These are phyloP conservation scores for Suhomyces emberorum DNA, from an alignment of 805 yeast species.

Conservation along the genomic window DNA sequence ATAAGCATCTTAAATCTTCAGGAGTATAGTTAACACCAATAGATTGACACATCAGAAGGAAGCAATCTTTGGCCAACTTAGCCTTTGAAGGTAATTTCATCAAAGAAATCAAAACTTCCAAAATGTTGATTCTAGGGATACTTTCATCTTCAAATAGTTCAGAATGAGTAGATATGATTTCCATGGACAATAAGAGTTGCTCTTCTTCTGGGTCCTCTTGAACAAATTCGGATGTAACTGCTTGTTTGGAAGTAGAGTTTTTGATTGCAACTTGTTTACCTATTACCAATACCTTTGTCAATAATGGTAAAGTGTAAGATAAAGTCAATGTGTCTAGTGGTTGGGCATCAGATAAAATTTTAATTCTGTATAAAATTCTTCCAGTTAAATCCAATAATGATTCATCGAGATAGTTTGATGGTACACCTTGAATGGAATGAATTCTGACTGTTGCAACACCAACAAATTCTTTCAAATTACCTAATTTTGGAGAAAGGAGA, in stretches of 20 bases:
- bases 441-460: slow-evolving; percentile 73
- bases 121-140: slow-evolving; percentile 66
- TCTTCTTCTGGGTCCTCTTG: slow-evolving; percentile 91
- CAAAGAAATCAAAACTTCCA: slow-evolving; percentile 60
- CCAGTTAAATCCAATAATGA: slow-evolving; percentile 54
- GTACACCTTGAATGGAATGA: slow-evolving; percentile 43
- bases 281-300: slow-evolving; percentile 61
- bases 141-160: slow-evolving; percentile 63
- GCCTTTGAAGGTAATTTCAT: slow-evolving; percentile 75
- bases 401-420: slow-evolving; percentile 47
- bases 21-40: slow-evolving; percentile 59
- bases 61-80: slow-evolving; percentile 78
- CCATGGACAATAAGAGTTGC: slow-evolving; percentile 71
- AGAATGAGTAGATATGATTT: slow-evolving; percentile 65
- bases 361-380: slow-evolving; percentile 70
- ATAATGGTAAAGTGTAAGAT: slow-evolving; percentile 71
- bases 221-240: slow-evolving; percentile 60
- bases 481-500: slow-evolving; percentile 51
- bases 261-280: slow-evolving; percentile 58
- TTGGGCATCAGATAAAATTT: slow-evolving; percentile 68
- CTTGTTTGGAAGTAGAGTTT: slow-evolving; percentile 48
- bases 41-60: slow-evolving; percentile 72
- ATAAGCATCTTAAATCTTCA: slow-evolving; percentile 56
- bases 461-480: slow-evolving; percentile 46
- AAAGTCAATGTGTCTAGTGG: slow-evolving; percentile 67